A percentile compares a stretch with the other conserved stretches of the same genome.
Evolutionary conservation across 495 filamentous ascomycete species (phyloP).

Genomic region (Xylaria grammica): DNA sequence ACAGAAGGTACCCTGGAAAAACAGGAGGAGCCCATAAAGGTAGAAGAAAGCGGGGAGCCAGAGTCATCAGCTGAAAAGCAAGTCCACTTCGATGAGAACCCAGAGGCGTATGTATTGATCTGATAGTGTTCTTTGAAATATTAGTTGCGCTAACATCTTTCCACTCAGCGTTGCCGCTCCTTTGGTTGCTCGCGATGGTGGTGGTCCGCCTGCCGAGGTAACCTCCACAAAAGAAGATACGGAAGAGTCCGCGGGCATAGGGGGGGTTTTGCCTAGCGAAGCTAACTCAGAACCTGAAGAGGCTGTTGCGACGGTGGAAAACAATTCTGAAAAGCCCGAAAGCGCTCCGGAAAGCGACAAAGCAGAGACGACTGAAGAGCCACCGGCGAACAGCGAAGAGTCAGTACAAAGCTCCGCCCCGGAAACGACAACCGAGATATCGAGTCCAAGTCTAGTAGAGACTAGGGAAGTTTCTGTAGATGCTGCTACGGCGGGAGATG

Average conservation of each 20-base stretch:
- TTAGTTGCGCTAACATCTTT: background rate
- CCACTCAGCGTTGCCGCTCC: constrained; percentile 10
- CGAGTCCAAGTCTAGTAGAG: background rate
- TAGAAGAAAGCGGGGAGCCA: constrained; percentile 10
- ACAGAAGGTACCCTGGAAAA: constrained; percentile 1
- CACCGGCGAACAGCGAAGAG: background rate
- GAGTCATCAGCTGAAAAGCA: constrained; percentile 11
- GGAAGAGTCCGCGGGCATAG: background rate
- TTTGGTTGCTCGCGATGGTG: background rate
- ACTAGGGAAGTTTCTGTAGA: background rate
- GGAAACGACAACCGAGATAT: background rate
- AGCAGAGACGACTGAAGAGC: constrained; percentile 15
- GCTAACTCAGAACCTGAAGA: background rate
- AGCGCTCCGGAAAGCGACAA: background rate
- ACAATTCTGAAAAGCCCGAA: background rate
- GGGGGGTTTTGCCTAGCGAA: constrained; percentile 6
- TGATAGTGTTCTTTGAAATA: background rate
- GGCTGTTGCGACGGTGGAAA: background rate
- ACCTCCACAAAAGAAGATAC: background rate
- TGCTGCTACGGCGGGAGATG: constrained; percentile 1
- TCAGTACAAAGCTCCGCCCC: constrained; percentile 10
- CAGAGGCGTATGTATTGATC: constrained; percentile 17
- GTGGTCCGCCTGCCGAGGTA: background rate
- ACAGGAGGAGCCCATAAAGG: background rate
- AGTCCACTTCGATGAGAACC: constrained; percentile 5